Base-by-base conservation (phyloP, 2,329 filamentous ascomycete genomes). In the Cladosporium phlei region DNA sequence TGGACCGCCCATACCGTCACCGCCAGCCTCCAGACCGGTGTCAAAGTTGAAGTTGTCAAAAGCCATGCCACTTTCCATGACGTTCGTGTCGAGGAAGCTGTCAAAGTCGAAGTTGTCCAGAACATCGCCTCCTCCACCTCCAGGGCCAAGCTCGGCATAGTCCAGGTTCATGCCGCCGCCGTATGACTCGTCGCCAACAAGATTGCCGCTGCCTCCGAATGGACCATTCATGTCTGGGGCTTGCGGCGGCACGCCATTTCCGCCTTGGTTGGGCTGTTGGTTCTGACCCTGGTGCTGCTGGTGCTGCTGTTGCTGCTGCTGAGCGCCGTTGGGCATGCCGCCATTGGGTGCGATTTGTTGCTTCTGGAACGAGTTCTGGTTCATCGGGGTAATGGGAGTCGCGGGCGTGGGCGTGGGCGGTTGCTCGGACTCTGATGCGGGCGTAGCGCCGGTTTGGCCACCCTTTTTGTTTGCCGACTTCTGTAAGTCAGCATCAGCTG, bases 71-170 rank as follows among this genome's bases (percentile, higher is more conserved):
- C 56, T 62, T 28, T 54, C 58, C 19, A 59, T 69, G 53, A 76
- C 76, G 29, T 70, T 69, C 30, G 66, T 68, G 21, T 75, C 78
- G 57, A 84, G 68, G 68, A 83, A 84, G 12, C 76, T 79, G 59
- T 83, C 80, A 61, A 84, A 84, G 63, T 84, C 79, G 61, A 84
- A 83, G 76, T 76, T 67, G 70, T 81, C 57, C 70, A 80, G 71
- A 74, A 86, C 75, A 80, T 88, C 72, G 77, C 76, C 48, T 69
- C 77, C 64, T 69, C 72, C 37, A 69, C 77, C 64, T 69, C 72
- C 37, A 14, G 14, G 28, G 20, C 27, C 72, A 73, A 47, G 71
- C 63, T 55, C 51, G 38, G 59, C 62, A 51, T 72, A 67, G 46
- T 67, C 65, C 40, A 71, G 59, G 34, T 61, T 66, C 46, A 66